These are phyloP conservation scores for Erigeron canadensis DNA, from an alignment of 129 eudicot species.

Conservation along the genomic window DNA sequence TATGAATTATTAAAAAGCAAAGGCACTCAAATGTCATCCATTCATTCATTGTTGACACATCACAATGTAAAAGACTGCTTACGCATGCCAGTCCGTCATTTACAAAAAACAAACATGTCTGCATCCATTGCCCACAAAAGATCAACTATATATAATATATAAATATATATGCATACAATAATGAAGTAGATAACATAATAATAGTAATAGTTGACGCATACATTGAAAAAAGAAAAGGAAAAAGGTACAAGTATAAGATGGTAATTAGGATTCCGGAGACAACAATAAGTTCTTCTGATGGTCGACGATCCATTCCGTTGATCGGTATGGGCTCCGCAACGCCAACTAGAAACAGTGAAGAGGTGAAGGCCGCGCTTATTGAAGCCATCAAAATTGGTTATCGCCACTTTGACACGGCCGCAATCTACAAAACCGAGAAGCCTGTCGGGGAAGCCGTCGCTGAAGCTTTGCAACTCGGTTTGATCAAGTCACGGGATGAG, in stretches of 20 bases:
- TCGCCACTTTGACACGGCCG: constrained; percentile 38
- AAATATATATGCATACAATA: too few species aligned
- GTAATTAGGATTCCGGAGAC: constrained; percentile 12
- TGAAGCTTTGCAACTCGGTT: constrained; percentile 25
- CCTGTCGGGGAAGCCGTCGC: constrained; percentile 20
- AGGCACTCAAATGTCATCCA: too few species aligned
- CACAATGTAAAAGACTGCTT: too few species aligned
- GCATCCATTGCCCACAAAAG: too few species aligned
- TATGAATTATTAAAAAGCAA: too few species aligned
- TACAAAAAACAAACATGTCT: too few species aligned
- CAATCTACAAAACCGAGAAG: constrained; percentile 22
- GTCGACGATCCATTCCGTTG: constrained; percentile 37
- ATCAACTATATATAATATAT: too few species aligned
- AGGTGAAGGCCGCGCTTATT: constrained; percentile 35
- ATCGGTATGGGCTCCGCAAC: constrained; percentile 44
- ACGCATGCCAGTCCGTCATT: too few species aligned
- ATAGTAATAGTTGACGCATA: too few species aligned
- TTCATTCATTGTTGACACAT: too few species aligned
- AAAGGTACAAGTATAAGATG: not conserved
- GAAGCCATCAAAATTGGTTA: constrained; percentile 52
- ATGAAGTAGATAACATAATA: too few species aligned
- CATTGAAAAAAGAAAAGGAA: not conserved
- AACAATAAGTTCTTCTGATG: constrained; percentile 17
- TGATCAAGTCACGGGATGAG: constrained; percentile 24
- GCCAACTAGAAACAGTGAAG: not conserved